phyloP scores from a whole-genome alignment of 345 rosid genomes.

The Stellera chamaejasme region DNA sequence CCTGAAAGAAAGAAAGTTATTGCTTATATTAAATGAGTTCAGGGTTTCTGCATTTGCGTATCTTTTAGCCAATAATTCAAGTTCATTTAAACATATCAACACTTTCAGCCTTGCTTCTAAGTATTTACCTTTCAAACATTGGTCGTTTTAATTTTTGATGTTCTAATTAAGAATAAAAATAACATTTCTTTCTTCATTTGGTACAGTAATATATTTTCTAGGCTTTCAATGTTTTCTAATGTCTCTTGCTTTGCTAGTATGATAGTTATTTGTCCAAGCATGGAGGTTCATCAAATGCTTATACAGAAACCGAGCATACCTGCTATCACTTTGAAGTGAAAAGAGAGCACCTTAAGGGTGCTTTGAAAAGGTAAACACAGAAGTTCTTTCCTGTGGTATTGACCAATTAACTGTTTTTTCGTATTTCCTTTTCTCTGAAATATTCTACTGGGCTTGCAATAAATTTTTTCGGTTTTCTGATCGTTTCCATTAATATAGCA shows the following conservation, averaged over 20 bases:
- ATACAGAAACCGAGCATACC: conserved; percentile 89
- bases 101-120: no score
- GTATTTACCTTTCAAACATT: no score
- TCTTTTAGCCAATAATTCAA: no score
- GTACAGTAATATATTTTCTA: no score
- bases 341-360: conserved; percentile 76
- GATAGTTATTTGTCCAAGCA: conserved; percentile 98
- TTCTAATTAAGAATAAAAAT: no score
- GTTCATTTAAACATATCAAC: no score
- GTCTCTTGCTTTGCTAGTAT: conserved; percentile 70
- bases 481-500: neutral
- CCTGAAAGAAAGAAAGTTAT: no score
- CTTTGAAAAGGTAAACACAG: conserved; percentile 64
- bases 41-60: no score
- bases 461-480: neutral
- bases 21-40: no score
- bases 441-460: neutral
- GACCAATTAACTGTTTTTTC: conserved; percentile 1
- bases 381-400: conserved; percentile 2
- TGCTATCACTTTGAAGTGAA: conserved; percentile 98
- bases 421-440: conserved; percentile 1
- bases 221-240: no score
- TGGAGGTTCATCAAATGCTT: conserved; percentile 97
- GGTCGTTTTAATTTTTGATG: no score
- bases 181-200: no score